Conservation (phyloP, 1,284 basidiomycete species). For the Moniliophthora roreri region DNA sequence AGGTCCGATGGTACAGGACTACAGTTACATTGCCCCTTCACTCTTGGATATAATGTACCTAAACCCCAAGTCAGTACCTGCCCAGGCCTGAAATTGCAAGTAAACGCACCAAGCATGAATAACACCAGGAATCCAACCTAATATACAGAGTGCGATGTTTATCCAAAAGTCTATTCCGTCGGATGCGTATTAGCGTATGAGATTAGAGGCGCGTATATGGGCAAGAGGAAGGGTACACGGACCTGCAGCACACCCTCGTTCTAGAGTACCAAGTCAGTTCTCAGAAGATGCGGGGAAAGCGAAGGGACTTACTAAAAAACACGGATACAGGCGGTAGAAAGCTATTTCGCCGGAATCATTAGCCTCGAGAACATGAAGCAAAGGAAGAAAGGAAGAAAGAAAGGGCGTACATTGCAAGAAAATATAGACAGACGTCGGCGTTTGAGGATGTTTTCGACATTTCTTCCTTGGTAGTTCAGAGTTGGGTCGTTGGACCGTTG, state of each 20-base stretch:
- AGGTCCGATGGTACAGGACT: too few species aligned
- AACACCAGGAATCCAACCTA: slow-evolving; percentile 61
- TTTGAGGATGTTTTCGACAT: slow-evolving; percentile 32
- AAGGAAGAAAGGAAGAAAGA: neutral
- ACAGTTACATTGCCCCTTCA: slow-evolving; percentile 29
- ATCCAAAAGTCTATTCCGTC: slow-evolving; percentile 61
- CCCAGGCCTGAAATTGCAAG: neutral
- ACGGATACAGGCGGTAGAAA: slow-evolving; percentile 53
- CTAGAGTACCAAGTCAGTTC: slow-evolving; percentile 20
- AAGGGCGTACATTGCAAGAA: slow-evolving; percentile 45
- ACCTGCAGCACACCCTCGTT: slow-evolving; percentile 42
- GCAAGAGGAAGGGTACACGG: slow-evolving; percentile 1
- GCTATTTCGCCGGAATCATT: slow-evolving; percentile 25
- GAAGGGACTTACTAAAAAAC: slow-evolving; percentile 45
- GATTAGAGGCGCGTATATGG: neutral
- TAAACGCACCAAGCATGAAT: slow-evolving; percentile 51
- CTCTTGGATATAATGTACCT: slow-evolving; percentile 42
- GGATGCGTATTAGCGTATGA: neutral
- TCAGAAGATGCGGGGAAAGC: neutral
- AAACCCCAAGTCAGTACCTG: neutral
- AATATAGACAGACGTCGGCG: slow-evolving; percentile 42
- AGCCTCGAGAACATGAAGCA: neutral
- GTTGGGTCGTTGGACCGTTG: too few species aligned
- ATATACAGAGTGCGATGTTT: slow-evolving; percentile 50
- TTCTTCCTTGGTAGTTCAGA: too few species aligned